Evolutionary conservation across 371 early-diverging fungal species (phyloP).

Genomic region (Zychaea mexicana): DNA sequence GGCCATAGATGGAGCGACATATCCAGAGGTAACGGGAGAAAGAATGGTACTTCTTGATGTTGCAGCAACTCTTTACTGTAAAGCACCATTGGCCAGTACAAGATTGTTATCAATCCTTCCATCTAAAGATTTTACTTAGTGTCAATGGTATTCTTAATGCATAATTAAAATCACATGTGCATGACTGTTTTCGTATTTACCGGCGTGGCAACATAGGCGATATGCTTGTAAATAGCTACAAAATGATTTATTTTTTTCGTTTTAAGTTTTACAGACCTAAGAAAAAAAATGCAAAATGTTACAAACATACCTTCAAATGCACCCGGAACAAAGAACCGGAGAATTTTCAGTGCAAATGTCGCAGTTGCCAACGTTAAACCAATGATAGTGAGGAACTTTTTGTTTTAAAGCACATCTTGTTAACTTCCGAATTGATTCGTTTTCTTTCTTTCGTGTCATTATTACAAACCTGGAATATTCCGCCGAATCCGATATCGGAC

Average conservation of each 20-base stretch:
- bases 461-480: constrained; percentile 14
- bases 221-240: constrained; percentile 4
- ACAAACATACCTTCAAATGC: constrained; percentile 15
- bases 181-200: constrained; percentile 9
- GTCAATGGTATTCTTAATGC: background rate
- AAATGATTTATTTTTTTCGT: background rate
- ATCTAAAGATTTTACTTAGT: constrained; percentile 11
- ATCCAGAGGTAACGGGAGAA: constrained; percentile 22
- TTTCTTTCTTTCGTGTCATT: no score
- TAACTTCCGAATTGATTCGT: no score
- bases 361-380: constrained; percentile 23
- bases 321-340: constrained; percentile 20
- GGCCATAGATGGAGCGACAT: constrained; percentile 32
- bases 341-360: constrained; percentile 17
- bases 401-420: background rate
- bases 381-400: constrained; percentile 25
- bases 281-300: background rate
- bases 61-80: constrained; percentile 17
- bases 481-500: constrained; percentile 9
- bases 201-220: constrained; percentile 21
- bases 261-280: background rate
- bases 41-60: constrained; percentile 17
- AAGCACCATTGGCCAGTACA: constrained; percentile 31
- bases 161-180: background rate
- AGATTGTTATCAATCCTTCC: constrained; percentile 25